These are phyloP conservation scores for Nothophytophthora sp. DNA, from an alignment of 352 stramenopile species.

Conservation along the genomic window DNA sequence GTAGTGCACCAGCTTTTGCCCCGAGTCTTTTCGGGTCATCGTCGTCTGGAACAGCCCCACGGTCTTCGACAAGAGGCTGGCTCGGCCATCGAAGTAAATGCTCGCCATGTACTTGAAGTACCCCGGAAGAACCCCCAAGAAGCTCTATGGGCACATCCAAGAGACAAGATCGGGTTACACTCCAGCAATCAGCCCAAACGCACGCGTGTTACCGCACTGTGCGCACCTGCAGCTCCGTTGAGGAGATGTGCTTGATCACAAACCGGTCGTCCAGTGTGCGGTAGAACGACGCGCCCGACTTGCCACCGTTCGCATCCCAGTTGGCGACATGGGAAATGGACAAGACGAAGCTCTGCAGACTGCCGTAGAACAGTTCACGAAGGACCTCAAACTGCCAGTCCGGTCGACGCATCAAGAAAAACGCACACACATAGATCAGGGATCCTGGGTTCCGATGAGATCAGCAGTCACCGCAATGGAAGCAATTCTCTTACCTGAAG, in stretches of 20 bases:
- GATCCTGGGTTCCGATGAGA: background rate
- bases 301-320: conserved; percentile 96
- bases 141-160: conserved; percentile 47
- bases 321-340: conserved; percentile 81
- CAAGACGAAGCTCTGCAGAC: conserved; percentile 66
- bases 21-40: conserved; percentile 92
- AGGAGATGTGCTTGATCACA: conserved; percentile 98
- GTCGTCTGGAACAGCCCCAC: conserved; percentile 98
- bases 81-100: conserved; percentile 94
- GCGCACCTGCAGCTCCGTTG: conserved; percentile 96
- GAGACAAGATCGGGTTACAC: no score
- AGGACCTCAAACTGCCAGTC: conserved; percentile 89
- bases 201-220: no score
- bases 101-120: conserved; percentile 99
- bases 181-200: no score
- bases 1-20: conserved; percentile 89
- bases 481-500: conserved; percentile 54
- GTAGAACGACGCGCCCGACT: conserved; percentile 97
- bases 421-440: background rate
- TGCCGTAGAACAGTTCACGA: conserved; percentile 88
- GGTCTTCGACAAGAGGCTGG: conserved; percentile 97
- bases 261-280: conserved; percentile 96
- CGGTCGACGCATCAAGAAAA: background rate
- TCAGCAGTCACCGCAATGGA: background rate
- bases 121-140: conserved; percentile 67